Evolutionary conservation across 495 filamentous ascomycete species (phyloP).

Genomic region (Hypoxylon lienhwacheense): DNA sequence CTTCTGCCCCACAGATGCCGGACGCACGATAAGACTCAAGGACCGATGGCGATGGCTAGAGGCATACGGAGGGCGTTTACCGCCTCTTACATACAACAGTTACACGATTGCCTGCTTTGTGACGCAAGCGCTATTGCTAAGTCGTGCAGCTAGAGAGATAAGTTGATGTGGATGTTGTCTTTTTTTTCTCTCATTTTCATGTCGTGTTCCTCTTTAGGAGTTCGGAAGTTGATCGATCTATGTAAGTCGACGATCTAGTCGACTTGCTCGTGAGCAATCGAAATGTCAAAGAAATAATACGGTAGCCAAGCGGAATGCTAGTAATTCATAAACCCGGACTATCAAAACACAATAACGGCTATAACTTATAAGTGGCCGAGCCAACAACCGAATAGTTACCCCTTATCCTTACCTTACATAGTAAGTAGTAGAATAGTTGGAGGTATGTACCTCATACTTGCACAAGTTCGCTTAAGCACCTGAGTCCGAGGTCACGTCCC

Average conservation of each 20-base stretch:
- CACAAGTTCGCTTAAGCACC: too few species aligned
- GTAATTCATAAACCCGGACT: slow-evolving; percentile 6
- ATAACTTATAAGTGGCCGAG: neutral
- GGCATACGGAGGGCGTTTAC: slow-evolving; percentile 16
- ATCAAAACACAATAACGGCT: slow-evolving; percentile 8
- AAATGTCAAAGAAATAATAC: slow-evolving; percentile 7
- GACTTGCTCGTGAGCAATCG: neutral
- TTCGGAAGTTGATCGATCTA: too few species aligned
- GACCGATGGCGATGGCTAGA: slow-evolving; percentile 23
- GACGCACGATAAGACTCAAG: slow-evolving; percentile 23
- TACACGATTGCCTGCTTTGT: slow-evolving; percentile 3
- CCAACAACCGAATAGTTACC: too few species aligned
- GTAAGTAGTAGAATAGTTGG: too few species aligned
- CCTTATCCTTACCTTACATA: too few species aligned
- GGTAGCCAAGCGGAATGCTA: slow-evolving; percentile 5
- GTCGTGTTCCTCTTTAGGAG: too few species aligned
- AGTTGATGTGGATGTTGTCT: slow-evolving; percentile 5
- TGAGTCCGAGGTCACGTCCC: too few species aligned
- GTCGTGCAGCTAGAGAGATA: neutral
- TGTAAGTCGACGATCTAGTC: neutral
- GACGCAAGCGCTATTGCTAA: neutral
- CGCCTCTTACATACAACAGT: neutral
- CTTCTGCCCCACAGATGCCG: slow-evolving; percentile 23
- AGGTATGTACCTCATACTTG: too few species aligned
- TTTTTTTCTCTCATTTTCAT: too few species aligned